Percentiles rank a stretch among this genome's conserved stretches.
These are phyloP conservation scores for Tetradesmus obliquus DNA, from an alignment of 139 green algal species.

Conservation along the genomic window DNA sequence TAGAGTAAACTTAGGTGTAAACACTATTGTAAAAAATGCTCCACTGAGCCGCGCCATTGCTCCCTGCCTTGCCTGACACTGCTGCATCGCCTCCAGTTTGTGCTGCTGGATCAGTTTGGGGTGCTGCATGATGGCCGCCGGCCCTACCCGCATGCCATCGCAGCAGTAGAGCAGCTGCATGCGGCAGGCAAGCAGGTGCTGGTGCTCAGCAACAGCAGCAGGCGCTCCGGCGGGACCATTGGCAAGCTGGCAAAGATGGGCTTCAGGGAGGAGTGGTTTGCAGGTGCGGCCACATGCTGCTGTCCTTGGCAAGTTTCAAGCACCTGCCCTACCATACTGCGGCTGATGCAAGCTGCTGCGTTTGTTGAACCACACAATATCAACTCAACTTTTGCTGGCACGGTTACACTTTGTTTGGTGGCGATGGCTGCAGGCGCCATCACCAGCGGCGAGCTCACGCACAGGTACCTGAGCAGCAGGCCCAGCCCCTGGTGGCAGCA, in stretches of 20 bases:
- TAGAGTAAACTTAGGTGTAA: neutral
- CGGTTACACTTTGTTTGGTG: neutral
- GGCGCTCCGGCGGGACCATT: conserved; percentile 70
- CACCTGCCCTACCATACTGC: too few relatives aligned
- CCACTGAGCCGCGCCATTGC: neutral
- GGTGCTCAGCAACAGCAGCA: conserved; percentile 88
- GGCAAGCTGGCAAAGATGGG: conserved; percentile 84
- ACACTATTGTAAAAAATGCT: neutral
- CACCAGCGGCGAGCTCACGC: conserved; percentile 87
- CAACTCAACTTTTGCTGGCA: neutral
- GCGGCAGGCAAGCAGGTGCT: conserved; percentile 66
- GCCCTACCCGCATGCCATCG: conserved; percentile 78
- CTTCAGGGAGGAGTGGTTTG: conserved; percentile 79
- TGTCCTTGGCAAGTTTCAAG: neutral
- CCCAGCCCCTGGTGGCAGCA: conserved; percentile 61
- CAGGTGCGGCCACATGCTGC: conserved; percentile 44
- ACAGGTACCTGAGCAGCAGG: conserved; percentile 63
- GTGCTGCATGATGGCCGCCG: conserved; percentile 88
- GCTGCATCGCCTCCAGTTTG: neutral
- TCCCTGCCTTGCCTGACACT: neutral
- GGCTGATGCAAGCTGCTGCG: too few relatives aligned
- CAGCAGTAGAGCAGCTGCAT: conserved; percentile 67
- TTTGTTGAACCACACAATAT: too few relatives aligned
- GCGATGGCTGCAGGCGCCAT: conserved; percentile 60
- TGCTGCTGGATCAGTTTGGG: conserved; percentile 93